Evolutionary conservation across 1,284 basidiomycete species (phyloP).

Genomic region (Hypsizygus ulmarius): DNA sequence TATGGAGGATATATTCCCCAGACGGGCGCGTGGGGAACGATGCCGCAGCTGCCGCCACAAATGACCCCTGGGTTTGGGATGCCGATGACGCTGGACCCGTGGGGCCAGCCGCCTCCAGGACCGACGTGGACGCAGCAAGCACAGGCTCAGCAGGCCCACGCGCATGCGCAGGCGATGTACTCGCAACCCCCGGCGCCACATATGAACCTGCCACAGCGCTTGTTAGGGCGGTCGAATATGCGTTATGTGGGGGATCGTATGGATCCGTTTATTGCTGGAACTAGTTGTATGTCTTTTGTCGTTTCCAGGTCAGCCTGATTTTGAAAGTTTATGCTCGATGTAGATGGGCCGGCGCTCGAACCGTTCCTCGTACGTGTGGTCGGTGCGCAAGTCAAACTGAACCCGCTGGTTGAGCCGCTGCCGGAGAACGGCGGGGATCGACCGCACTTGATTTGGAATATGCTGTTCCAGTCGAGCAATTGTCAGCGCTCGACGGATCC

Average conservation of each 20-base stretch:
- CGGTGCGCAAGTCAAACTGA: constrained; percentile 46
- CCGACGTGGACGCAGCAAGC: constrained; percentile 5
- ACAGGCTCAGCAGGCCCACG: not conserved
- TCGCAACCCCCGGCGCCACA: constrained; percentile 4
- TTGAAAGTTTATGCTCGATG: not conserved
- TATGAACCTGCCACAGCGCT: constrained; percentile 6
- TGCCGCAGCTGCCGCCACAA: not conserved
- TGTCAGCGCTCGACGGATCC: constrained; percentile 62
- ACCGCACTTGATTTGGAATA: constrained; percentile 67
- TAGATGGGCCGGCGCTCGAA: constrained; percentile 72
- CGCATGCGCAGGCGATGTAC: not conserved
- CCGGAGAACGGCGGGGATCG: constrained; percentile 42
- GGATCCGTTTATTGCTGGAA: constrained; percentile 34
- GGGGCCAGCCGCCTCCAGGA: not conserved
- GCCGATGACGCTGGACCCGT: constrained; percentile 5
- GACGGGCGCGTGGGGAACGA: not conserved
- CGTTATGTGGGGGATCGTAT: constrained; percentile 35
- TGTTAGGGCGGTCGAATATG: constrained; percentile 14
- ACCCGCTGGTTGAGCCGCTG: constrained; percentile 57
- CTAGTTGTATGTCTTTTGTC: constrained; percentile 33
- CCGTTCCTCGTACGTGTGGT: constrained; percentile 54
- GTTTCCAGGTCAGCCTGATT: constrained; percentile 1
- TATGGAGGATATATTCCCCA: not conserved
- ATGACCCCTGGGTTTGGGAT: constrained; percentile 6
- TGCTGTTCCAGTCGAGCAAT: constrained; percentile 62